Conservation (phyloP, 768 basidiomycete species). For the Auricularia sp. region DNA sequence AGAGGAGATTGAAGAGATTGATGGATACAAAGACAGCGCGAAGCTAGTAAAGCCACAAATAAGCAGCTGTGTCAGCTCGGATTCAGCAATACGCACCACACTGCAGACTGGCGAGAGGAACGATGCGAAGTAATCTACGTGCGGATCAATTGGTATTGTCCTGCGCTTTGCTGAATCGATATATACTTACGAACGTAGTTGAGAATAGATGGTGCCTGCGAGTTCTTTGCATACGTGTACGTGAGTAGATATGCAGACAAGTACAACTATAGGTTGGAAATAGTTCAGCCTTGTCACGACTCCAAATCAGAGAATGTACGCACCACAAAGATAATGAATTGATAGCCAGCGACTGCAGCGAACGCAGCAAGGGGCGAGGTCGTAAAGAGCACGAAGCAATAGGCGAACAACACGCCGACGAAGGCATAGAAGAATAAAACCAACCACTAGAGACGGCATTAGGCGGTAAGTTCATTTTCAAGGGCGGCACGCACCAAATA, state of each 20-base stretch:
- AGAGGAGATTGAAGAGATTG: slow-evolving; percentile 67
- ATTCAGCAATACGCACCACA: slow-evolving; percentile 34
- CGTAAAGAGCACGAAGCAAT: slow-evolving; percentile 50
- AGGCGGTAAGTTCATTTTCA: background rate
- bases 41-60: slow-evolving; percentile 26
- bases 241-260: slow-evolving; percentile 59
- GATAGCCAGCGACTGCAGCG: slow-evolving; percentile 60
- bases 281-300: no score
- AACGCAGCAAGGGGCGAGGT: slow-evolving; percentile 64
- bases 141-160: background rate
- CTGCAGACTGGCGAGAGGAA: slow-evolving; percentile 59
- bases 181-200: slow-evolving; percentile 42
- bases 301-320: slow-evolving; percentile 18
- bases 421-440: slow-evolving; percentile 61
- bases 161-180: background rate
- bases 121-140: slow-evolving; percentile 53
- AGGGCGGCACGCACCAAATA: slow-evolving; percentile 33
- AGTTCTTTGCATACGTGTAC: slow-evolving; percentile 59
- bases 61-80: background rate
- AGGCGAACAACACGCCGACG: slow-evolving; percentile 57
- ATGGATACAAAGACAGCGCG: slow-evolving; percentile 65
- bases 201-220: slow-evolving; percentile 42
- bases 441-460: slow-evolving; percentile 43
- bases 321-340: slow-evolving; percentile 62
- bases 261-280: slow-evolving; percentile 36